Evolutionary conservation across 2,329 filamentous ascomycete species (phyloP).

Genomic region (Pseudogymnoascus pannorum): DNA sequence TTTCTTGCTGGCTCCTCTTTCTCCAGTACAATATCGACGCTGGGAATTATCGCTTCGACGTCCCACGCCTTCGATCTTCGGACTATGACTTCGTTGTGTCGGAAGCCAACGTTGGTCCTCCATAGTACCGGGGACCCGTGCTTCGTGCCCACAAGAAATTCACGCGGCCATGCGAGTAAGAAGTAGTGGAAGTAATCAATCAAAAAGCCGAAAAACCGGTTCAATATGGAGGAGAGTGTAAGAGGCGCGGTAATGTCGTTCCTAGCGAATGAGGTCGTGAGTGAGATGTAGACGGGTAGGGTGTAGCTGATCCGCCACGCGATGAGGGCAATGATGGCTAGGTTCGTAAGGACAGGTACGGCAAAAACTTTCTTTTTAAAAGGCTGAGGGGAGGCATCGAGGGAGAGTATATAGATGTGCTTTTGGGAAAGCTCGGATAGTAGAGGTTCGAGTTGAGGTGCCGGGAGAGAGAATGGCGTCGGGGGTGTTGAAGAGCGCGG

Average conservation of each 20-base stretch:
- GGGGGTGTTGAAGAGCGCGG: constrained; percentile 34
- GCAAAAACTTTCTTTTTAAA: constrained; percentile 80
- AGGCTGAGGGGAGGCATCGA: constrained; percentile 61
- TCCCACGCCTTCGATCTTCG: constrained; percentile 71
- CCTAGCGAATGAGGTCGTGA: constrained; percentile 22
- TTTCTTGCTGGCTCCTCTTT: constrained; percentile 45
- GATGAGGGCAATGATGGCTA: constrained; percentile 57
- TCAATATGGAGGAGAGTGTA: constrained; percentile 14
- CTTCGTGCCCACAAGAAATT: constrained; percentile 57
- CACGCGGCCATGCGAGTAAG: constrained; percentile 65
- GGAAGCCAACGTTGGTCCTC: constrained; percentile 69
- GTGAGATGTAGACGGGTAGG: constrained; percentile 62
- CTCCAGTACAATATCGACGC: constrained; percentile 41
- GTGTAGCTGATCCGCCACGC: constrained; percentile 61
- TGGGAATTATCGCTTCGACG: constrained; percentile 36
- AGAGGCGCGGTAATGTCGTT: background rate
- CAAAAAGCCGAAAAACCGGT: constrained; percentile 57
- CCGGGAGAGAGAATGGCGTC: constrained; percentile 60
- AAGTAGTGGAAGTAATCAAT: constrained; percentile 67
- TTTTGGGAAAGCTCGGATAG: constrained; percentile 56
- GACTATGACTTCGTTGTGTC: constrained; percentile 73
- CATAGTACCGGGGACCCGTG: constrained; percentile 60
- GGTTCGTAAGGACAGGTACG: constrained; percentile 71
- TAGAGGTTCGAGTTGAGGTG: constrained; percentile 57
- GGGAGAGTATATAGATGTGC: constrained; percentile 77